phyloP scores from a whole-genome alignment of 768 basidiomycete species.

The Mycena chlorophos region DNA sequence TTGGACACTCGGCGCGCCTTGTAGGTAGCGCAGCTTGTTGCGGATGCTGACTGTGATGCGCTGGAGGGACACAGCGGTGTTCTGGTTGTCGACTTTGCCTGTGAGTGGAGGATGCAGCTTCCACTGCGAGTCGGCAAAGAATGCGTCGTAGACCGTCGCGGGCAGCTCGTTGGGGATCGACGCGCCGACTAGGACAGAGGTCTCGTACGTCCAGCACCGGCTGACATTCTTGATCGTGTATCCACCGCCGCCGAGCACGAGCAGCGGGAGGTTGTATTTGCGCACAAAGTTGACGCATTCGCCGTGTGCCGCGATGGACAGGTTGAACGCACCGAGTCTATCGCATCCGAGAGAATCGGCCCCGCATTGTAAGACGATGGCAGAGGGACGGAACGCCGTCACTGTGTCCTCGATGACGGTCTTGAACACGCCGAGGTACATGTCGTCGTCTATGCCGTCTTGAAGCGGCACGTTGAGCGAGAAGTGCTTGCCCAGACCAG shows the following conservation, averaged over 20 bases:
- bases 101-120: conserved; percentile 91
- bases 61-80: conserved; percentile 79
- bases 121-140: conserved; percentile 87
- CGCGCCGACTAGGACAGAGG: conserved; percentile 84
- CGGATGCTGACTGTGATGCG: conserved; percentile 83
- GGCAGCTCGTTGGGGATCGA: conserved; percentile 86
- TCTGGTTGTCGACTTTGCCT: conserved; percentile 90
- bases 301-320: too few relatives aligned
- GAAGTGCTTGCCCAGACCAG: conserved; percentile 87
- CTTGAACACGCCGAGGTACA: conserved; percentile 95
- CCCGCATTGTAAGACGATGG: conserved; percentile 95
- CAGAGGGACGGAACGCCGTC: conserved; percentile 79
- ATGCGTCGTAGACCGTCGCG: too few relatives aligned
- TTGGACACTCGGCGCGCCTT: too few relatives aligned
- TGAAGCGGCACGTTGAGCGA: conserved; percentile 91
- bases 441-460: conserved; percentile 96
- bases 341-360: conserved; percentile 96
- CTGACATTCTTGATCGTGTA: too few relatives aligned
- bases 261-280: conserved; percentile 83
- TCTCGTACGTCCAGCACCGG: conserved; percentile 99
- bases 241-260: conserved; percentile 93
- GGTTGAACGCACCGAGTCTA: conserved; percentile 92
- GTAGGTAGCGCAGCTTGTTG: conserved; percentile 94
- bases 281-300: conserved; percentile 95
- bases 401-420: conserved; percentile 94